These are phyloP conservation scores for Candida glaebosa DNA, from an alignment of 805 yeast genomes.

Conservation along the genomic window DNA sequence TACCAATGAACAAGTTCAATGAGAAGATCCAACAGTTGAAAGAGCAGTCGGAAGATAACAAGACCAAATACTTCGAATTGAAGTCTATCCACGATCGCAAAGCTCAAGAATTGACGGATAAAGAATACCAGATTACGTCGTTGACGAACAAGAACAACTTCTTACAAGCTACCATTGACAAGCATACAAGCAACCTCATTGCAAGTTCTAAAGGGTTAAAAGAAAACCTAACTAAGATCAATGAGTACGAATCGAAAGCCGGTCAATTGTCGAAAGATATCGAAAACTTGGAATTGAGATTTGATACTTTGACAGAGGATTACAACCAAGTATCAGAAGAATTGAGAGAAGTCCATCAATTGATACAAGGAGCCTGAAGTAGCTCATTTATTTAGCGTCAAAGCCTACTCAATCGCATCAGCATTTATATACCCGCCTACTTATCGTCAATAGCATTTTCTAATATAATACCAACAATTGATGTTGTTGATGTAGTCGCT, in stretches of 20 bases:
- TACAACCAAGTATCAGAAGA: conserved; percentile 10
- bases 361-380: conserved; percentile 6
- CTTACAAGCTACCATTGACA: not conserved
- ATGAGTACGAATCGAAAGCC: not conserved
- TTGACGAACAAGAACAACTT: conserved; percentile 10
- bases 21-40: conserved; percentile 12
- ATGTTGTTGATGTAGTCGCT: too few relatives aligned
- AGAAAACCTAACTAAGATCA: conserved; percentile 7
- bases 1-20: conserved; percentile 14
- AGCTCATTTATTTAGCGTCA: not conserved
- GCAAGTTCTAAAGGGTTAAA: conserved; percentile 3
- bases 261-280: conserved; percentile 8
- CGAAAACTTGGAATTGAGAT: conserved; percentile 11
- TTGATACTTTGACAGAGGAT: conserved; percentile 7
- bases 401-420: not conserved
- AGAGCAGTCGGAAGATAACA: conserved; percentile 10
- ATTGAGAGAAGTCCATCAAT: conserved; percentile 12
- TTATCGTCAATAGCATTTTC: too few relatives aligned
- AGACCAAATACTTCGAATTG: conserved; percentile 12
- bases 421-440: too few relatives aligned
- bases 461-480: too few relatives aligned
- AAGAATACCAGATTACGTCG: conserved; percentile 11
- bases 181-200: not conserved
- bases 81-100: conserved; percentile 7
- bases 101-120: conserved; percentile 11